A percentile compares a stretch with the other conserved stretches of the same genome.
Evolutionary conservation across 1,284 basidiomycete species (phyloP).

Genomic region (Malassezia slooffiae): DNA sequence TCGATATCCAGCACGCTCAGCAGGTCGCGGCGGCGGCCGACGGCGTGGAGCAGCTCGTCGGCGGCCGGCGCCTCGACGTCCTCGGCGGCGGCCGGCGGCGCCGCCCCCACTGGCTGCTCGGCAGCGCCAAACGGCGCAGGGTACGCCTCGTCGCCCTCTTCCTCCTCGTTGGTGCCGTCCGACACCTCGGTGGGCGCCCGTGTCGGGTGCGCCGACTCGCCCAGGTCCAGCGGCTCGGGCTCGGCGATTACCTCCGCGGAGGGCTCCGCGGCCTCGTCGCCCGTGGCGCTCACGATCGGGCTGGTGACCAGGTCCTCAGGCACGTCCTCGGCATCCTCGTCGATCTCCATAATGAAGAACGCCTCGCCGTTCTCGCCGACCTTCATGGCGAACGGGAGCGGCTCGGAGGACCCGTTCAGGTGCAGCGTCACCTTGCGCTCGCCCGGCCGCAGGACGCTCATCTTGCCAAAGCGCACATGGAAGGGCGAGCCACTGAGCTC

Average conservation of each 20-base stretch:
- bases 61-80: constrained; percentile 1
- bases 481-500: constrained; percentile 88
- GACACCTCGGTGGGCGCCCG: constrained; percentile 13
- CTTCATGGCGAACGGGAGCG: constrained; percentile 92
- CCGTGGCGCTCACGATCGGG: constrained; percentile 51
- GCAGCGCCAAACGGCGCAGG: constrained; percentile 24
- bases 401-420: constrained; percentile 45
- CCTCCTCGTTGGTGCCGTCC: constrained; percentile 7
- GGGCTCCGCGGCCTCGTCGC: background rate
- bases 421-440: constrained; percentile 66
- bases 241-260: constrained; percentile 6
- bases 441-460: constrained; percentile 82
- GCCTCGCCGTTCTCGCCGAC: constrained; percentile 97
- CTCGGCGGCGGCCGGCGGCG: background rate
- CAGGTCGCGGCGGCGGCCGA: constrained; percentile 3
- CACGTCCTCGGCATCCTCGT: constrained; percentile 56
- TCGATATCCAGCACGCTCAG: constrained; percentile 45
- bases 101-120: background rate
- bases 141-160: constrained; percentile 22
- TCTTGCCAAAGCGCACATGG: constrained; percentile 95
- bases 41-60: constrained; percentile 10
- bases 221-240: constrained; percentile 33
- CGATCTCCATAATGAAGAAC: constrained; percentile 96
- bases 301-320: constrained; percentile 87
- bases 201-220: constrained; percentile 14